phyloP scores from a whole-genome alignment of 2,329 filamentous ascomycete genomes.

The Colletotrichum horii region DNA sequence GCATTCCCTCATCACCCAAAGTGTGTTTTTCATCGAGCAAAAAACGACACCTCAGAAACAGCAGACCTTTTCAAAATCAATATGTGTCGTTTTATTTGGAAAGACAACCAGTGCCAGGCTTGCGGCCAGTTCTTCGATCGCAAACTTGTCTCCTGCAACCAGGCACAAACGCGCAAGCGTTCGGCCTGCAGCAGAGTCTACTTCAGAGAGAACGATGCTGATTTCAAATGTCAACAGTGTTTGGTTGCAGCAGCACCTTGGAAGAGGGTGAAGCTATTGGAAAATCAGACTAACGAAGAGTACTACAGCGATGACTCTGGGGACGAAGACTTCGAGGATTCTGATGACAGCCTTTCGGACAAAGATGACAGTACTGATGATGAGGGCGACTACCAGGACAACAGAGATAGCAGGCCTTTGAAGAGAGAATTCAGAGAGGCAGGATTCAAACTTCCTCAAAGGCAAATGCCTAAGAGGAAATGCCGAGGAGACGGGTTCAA shows the following conservation, averaged over 20 bases:
- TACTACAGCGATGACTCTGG: background rate
- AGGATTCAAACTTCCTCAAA: background rate
- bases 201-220: background rate
- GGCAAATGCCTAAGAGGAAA: background rate
- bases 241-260: background rate
- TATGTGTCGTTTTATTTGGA: constrained; percentile 3
- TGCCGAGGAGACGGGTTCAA: background rate
- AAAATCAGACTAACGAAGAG: background rate
- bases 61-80: background rate
- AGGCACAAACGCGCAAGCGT: background rate
- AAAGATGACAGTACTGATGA: background rate
- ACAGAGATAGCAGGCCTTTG: background rate
- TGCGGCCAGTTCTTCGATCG: background rate
- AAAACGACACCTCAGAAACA: background rate
- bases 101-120: background rate
- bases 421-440: background rate
- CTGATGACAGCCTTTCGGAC: background rate
- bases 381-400: background rate
- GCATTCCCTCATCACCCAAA: background rate
- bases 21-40: background rate
- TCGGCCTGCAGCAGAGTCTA: background rate
- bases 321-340: background rate
- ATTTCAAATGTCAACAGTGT: background rate
- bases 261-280: background rate
- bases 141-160: background rate